A percentile compares a stretch with the other conserved stretches of the same genome.
These are phyloP conservation scores for Candida sakaeoensis DNA, from an alignment of 805 yeast genomes.

Conservation along the genomic window DNA sequence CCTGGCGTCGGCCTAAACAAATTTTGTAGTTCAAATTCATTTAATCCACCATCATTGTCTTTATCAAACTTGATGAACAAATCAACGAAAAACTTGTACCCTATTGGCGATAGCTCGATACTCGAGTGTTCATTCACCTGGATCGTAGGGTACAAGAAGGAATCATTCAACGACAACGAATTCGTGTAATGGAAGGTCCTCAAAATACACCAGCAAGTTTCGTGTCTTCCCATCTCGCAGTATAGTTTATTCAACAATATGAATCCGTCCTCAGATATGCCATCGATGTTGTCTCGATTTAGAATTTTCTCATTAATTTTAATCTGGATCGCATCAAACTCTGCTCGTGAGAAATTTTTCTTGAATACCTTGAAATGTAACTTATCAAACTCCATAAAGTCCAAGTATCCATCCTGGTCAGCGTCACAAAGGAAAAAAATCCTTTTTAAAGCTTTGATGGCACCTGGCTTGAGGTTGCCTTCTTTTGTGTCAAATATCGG, in stretches of 20 bases:
- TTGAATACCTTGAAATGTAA: slow-evolving; percentile 77
- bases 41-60: slow-evolving; percentile 95
- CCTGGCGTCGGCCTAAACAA: slow-evolving; percentile 92
- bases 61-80: slow-evolving; percentile 82
- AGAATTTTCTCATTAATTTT: slow-evolving; percentile 30
- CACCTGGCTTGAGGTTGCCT: slow-evolving; percentile 73
- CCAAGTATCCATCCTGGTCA: slow-evolving; percentile 84
- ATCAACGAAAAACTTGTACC: slow-evolving; percentile 89
- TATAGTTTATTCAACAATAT: slow-evolving; percentile 72
- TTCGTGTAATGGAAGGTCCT: slow-evolving; percentile 89
- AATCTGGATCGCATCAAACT: slow-evolving; percentile 35
- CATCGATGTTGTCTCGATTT: slow-evolving; percentile 23
- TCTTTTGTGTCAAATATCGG: slow-evolving; percentile 93
- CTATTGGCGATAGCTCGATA: slow-evolving; percentile 89
- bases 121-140: slow-evolving; percentile 73
- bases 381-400: slow-evolving; percentile 63
- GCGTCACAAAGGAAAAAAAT: slow-evolving; percentile 82
- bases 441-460: slow-evolving; percentile 71
- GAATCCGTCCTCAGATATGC: slow-evolving; percentile 74
- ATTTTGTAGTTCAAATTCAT: slow-evolving; percentile 61
- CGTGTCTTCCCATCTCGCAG: slow-evolving; percentile 91
- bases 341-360: slow-evolving; percentile 33
- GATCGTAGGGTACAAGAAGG: slow-evolving; percentile 71
- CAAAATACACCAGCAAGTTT: slow-evolving; percentile 93
- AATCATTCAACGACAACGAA: slow-evolving; percentile 79